A percentile compares a stretch with the other conserved stretches of the same genome.
Evolutionary conservation across 139 green algal species (phyloP).

Genomic region (Asterochloris erici): DNA sequence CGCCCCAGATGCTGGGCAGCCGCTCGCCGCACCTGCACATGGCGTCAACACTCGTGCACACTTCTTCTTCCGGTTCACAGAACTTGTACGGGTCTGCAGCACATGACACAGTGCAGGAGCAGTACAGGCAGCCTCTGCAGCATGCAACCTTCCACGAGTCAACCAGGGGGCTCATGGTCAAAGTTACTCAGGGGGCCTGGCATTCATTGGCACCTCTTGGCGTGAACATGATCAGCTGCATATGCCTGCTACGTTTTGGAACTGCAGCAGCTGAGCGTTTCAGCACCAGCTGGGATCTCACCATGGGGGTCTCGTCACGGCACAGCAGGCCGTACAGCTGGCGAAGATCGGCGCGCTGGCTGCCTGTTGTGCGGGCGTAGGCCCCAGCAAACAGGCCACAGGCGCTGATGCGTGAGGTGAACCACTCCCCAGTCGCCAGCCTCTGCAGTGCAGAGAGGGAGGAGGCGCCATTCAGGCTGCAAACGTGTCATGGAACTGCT

Average conservation of each 20-base stretch:
- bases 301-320: constrained; percentile 99
- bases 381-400: constrained; percentile 85
- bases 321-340: constrained; percentile 76
- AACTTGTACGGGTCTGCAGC: no score
- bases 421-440: constrained; percentile 92
- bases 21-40: constrained; percentile 29
- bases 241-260: no score
- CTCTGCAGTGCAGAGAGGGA: constrained; percentile 55
- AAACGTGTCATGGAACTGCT: background rate
- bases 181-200: no score
- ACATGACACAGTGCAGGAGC: no score
- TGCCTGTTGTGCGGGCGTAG: constrained; percentile 53
- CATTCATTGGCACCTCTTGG: no score
- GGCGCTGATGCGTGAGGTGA: constrained; percentile 91
- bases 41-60: no score
- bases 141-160: constrained; percentile 39
- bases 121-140: constrained; percentile 47
- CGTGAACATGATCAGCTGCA: no score
- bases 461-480: background rate
- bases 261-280: no score
- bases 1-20: constrained; percentile 80
- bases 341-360: constrained; percentile 65
- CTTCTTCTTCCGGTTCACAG: no score
- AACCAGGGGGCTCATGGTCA: no score
- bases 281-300: constrained; percentile 25